phyloP scores from a whole-genome alignment of 495 filamentous ascomycete species.

The Daldinia loculata region DNA sequence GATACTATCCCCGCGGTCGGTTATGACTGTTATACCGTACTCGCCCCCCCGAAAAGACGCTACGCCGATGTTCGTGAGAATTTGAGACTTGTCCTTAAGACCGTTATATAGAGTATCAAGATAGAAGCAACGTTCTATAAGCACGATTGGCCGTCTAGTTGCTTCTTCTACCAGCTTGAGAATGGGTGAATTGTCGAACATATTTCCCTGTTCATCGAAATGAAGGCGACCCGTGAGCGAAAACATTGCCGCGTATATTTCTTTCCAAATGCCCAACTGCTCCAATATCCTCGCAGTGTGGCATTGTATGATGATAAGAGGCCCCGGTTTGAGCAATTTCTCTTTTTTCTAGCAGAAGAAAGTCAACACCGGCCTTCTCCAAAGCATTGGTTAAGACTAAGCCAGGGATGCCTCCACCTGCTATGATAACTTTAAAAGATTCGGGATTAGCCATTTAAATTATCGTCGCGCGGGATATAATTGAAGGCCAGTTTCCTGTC shows the following conservation, averaged over 20 bases:
- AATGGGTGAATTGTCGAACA: constrained; percentile 33
- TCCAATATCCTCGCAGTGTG: constrained; percentile 54
- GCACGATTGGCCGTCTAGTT: not conserved
- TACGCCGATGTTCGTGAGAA: constrained; percentile 10
- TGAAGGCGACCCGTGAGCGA: constrained; percentile 31
- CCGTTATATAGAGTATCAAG: constrained; percentile 30
- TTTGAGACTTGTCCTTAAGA: constrained; percentile 32
- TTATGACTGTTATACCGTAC: constrained; percentile 29
- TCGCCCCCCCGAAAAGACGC: constrained; percentile 30
- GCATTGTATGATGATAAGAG: constrained; percentile 33
- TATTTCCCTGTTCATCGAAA: constrained; percentile 24
- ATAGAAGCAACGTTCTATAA: constrained; percentile 36
- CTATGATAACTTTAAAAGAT: constrained; percentile 58
- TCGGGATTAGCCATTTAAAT: not conserved
- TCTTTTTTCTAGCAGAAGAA: constrained; percentile 55
- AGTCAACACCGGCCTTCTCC: constrained; percentile 51
- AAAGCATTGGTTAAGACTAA: constrained; percentile 55
- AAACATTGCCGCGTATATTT: constrained; percentile 18
- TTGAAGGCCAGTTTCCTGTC: not conserved
- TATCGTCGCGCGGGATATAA: not conserved
- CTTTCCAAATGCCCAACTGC: constrained; percentile 54
- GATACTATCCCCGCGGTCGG: constrained; percentile 29
- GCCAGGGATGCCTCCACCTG: constrained; percentile 57
- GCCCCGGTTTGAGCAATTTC: constrained; percentile 53
- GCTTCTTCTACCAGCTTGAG: constrained; percentile 4